Evolutionary conservation across 148 eudicot genomes (phyloP), one percentile per base, ranked within the genome.

Genomic region (Simmondsia chinensis): DNA sequence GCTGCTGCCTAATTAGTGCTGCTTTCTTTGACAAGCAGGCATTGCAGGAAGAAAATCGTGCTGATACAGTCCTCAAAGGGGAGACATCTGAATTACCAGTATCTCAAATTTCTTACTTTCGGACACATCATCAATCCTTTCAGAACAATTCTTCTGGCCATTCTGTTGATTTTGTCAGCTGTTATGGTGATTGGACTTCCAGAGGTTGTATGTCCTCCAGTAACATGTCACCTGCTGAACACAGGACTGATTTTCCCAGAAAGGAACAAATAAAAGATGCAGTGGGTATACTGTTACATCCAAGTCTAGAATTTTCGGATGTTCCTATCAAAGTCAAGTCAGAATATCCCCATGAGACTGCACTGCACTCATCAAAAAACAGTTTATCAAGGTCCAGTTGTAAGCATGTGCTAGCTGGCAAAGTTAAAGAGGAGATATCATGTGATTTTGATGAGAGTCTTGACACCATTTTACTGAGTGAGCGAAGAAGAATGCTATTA

Each of bases 381-480:
- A 23, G 42, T 33, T 12, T 38, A 11, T 32, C 27, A 20, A 63
- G 46, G 45, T 51, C 53, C 16, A 41, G 21, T 32, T 20, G 41
- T 53, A 54, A 35, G 39, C 32, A 20, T 34, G 27, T 11, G 43
- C 64, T 44, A 59, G 56, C 39, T 12, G 27, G 25, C 32, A 26
- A 65, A n/a, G 6, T 54, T 15, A 61, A 71, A 50, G 34, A 35
- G 46, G 71, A 70, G 59, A 55, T 34, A 23, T 19, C 56, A 1
- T 65, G 61, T 25, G 70, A 71, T 29, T 53, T 65, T 41, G 52
- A 68, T 26, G 79, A 73, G 43, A 68, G 48, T 47, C 80, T 81
- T 26, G 97, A 89, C 59, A 62, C 62, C 25, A 13, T 89, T 44
- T 41, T 57, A 26, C 57, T 89, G 61, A 65, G 61, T 54, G 80